Base-by-base conservation (phyloP, 306 rosid species). In the Glycyrrhiza uralensis region DNA sequence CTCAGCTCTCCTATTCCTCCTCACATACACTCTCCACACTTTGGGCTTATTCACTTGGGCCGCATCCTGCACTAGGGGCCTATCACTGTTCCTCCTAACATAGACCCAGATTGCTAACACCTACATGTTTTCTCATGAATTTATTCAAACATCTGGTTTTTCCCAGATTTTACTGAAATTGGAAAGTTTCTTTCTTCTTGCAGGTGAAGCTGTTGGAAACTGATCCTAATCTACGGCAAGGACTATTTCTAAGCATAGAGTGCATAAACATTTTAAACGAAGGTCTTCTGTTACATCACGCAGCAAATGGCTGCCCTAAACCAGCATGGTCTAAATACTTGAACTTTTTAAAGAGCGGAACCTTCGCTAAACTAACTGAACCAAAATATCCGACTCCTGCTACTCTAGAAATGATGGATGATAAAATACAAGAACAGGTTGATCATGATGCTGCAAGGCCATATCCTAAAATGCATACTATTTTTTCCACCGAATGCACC, bases 261-360 rank as follows among this genome's bases (percentile, higher is more conserved):
- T 75, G 80, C 67, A 20, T 75, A n/a, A 75, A 75, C 49, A 66
- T 75, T 41, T 55, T 75, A 54, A 75, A 75, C n/a, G 80, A 75
- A 66, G 80, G 39, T 65, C 66, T 75, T 55, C 29, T 65, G 9
- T 42, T 75, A 66, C 80, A 55, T 42, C 80, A 75, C 20, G 74
- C 47, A 0, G 46, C 80, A 18, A 75, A 54, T 13, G 74, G 67
- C 49, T 75, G 80, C 59, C 80, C 74, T 55, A 75, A 65, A 66
- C 80, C 74, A 39, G 29, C 57, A 29, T 75, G 80, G 80, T 75
- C 80, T 30, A 75, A 75, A 66, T 75, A 75, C 42, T 17, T 75
- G 67, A 75, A 75, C 60, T 75, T 52, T 75, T 54, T 75, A 22
- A 65, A 55, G 55, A 75, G 80, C 9, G 41, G 29, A 65, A 59